These are phyloP conservation scores for Celoporthe dispersa DNA, from an alignment of 2,329 filamentous ascomycete species.

Conservation along the genomic window DNA sequence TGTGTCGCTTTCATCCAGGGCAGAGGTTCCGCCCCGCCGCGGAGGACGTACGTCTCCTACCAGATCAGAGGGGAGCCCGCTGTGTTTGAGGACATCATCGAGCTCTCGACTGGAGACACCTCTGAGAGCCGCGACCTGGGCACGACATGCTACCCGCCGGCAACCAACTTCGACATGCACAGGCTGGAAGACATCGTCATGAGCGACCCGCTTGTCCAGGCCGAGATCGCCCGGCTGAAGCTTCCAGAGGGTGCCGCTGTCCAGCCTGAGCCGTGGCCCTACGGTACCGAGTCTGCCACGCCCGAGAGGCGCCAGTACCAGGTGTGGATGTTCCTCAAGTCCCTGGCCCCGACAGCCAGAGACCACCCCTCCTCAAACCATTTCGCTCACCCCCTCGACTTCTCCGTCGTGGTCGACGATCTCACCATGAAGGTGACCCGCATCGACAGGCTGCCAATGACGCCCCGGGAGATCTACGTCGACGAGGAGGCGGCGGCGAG, in stretches of 20 bases:
- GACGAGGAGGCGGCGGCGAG: slow-evolving; percentile 8
- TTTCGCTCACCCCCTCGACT: slow-evolving; percentile 62
- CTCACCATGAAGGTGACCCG: slow-evolving; percentile 50
- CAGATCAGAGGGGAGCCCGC: slow-evolving; percentile 21
- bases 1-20: slow-evolving; percentile 18
- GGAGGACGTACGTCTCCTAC: slow-evolving; percentile 23
- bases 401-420: slow-evolving; percentile 51
- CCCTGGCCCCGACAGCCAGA: slow-evolving; percentile 5
- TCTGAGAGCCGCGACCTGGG: slow-evolving; percentile 13
- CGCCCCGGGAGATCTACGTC: slow-evolving; percentile 37
- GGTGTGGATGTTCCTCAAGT: slow-evolving; percentile 19
- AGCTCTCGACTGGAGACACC: slow-evolving; percentile 15
- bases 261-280: slow-evolving; percentile 21
- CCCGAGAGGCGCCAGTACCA: slow-evolving; percentile 17
- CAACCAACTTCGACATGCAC: slow-evolving; percentile 25
- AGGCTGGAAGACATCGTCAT: slow-evolving; percentile 19
- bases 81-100: slow-evolving; percentile 21
- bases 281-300: slow-evolving; percentile 9
- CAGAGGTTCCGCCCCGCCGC: slow-evolving; percentile 14
- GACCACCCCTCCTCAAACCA: slow-evolving; percentile 50
- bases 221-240: slow-evolving; percentile 15
- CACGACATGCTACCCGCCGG: slow-evolving; percentile 20
- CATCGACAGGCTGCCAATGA: slow-evolving; percentile 42
- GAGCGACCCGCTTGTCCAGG: slow-evolving; percentile 17
- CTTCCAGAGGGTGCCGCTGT: slow-evolving; percentile 21